These are phyloP conservation scores for Yamadazyma takamatsuzukensis DNA, from an alignment of 805 yeast genomes.

Conservation along the genomic window DNA sequence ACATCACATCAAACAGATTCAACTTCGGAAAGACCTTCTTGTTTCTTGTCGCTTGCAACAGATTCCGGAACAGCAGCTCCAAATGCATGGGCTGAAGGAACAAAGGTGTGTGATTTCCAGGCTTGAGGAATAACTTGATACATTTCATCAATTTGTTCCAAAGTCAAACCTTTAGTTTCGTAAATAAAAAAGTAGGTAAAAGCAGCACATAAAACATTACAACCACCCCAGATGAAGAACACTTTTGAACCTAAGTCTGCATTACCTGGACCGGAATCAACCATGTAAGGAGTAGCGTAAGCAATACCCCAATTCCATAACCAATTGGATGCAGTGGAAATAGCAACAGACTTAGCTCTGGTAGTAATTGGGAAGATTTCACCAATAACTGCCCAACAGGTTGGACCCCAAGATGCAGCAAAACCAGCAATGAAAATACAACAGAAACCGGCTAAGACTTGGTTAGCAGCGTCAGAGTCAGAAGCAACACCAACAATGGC, in stretches of 20 bases:
- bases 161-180: constrained; percentile 40
- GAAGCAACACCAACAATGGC: constrained; percentile 43
- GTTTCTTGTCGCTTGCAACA: constrained; percentile 22
- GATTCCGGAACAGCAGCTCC: constrained; percentile 22
- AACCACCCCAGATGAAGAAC: constrained; percentile 43
- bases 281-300: constrained; percentile 41
- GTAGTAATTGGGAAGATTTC: constrained; percentile 36
- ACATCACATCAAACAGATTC: constrained; percentile 13
- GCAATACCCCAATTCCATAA: constrained; percentile 41
- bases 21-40: constrained; percentile 24
- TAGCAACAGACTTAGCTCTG: constrained; percentile 37
- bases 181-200: constrained; percentile 33
- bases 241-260: constrained; percentile 39
- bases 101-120: constrained; percentile 28
- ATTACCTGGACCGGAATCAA: constrained; percentile 35
- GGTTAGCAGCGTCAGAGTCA: constrained; percentile 26
- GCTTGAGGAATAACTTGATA: constrained; percentile 29
- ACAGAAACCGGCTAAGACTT: constrained; percentile 31
- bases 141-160: constrained; percentile 41
- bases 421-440: constrained; percentile 39
- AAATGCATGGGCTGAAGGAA: constrained; percentile 36
- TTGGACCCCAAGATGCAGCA: constrained; percentile 43
- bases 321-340: constrained; percentile 41
- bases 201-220: constrained; percentile 29
- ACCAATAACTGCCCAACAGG: constrained; percentile 36